These are phyloP conservation scores for Morella rubra DNA, from an alignment of 306 rosid genomes.

Conservation along the genomic window DNA sequence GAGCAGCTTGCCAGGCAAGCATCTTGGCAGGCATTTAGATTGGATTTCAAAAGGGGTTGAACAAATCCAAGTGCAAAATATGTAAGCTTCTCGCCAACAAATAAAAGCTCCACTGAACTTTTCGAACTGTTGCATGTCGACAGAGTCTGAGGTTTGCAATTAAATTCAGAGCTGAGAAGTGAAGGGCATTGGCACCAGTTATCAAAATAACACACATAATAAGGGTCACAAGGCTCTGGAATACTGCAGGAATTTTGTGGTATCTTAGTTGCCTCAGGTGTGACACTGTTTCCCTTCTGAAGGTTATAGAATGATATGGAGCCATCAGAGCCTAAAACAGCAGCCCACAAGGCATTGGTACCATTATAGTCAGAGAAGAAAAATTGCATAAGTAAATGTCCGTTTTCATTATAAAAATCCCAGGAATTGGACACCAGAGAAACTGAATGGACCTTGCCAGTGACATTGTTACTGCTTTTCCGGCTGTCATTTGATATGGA, in stretches of 20 bases:
- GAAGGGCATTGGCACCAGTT: constrained; percentile 41
- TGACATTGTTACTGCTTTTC: constrained; percentile 28
- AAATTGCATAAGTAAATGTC: constrained; percentile 47
- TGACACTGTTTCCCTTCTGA: constrained; percentile 23
- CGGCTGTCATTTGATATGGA: constrained; percentile 39
- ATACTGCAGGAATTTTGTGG: constrained; percentile 32
- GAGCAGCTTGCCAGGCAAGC: constrained; percentile 37
- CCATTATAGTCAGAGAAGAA: constrained; percentile 20
- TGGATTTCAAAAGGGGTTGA: constrained; percentile 30
- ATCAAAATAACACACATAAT: constrained; percentile 30
- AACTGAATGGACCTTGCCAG: constrained; percentile 30
- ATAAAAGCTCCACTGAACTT: constrained; percentile 31
- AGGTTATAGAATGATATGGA: constrained; percentile 26
- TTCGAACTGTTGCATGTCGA: constrained; percentile 30
- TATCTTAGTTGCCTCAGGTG: constrained; percentile 27
- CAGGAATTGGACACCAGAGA: constrained; percentile 39
- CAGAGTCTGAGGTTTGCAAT: constrained; percentile 28
- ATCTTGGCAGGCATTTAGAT: constrained; percentile 33
- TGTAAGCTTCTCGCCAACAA: constrained; percentile 34
- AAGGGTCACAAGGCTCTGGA: constrained; percentile 44
- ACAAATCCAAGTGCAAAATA: constrained; percentile 37
- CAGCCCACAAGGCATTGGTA: constrained; percentile 30
- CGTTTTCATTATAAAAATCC: constrained; percentile 43
- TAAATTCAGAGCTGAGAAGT: constrained; percentile 14
- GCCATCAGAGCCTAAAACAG: constrained; percentile 33